These are phyloP conservation scores for Fusarium sp. DNA, from an alignment of 2,329 filamentous ascomycete species.

Conservation along the genomic window DNA sequence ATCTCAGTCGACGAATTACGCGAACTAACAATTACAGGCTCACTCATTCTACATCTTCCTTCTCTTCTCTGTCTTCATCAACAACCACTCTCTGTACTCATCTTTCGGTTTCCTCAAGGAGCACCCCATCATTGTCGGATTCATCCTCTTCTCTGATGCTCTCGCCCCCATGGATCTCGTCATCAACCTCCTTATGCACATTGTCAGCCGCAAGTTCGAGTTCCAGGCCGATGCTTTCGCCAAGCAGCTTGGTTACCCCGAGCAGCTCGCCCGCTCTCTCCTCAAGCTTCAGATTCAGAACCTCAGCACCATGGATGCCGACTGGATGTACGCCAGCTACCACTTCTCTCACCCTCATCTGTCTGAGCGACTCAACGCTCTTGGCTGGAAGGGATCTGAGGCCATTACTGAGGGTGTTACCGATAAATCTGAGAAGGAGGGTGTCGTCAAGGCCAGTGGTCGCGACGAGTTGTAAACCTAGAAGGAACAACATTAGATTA, in stretches of 20 bases:
- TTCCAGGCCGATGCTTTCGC: conserved; percentile 97
- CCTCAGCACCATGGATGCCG: conserved; percentile 97
- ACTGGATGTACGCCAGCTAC: conserved; percentile 98
- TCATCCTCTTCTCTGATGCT: conserved; percentile 97
- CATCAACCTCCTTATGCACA: conserved; percentile 95
- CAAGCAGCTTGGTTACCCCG: conserved; percentile 81
- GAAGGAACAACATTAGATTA: conserved; percentile 9
- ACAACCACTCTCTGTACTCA: conserved; percentile 90
- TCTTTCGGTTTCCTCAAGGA: conserved; percentile 89
- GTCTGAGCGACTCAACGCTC: conserved; percentile 88
- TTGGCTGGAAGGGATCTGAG: conserved; percentile 81
- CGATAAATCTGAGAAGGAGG: conserved; percentile 54
- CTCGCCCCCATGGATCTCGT: conserved; percentile 93
- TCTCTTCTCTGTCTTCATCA: conserved; percentile 96
- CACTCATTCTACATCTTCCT: conserved; percentile 98
- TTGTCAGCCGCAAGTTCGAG: conserved; percentile 93
- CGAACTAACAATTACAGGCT: conserved; percentile 62
- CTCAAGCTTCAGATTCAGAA: conserved; percentile 99
- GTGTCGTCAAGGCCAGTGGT: conserved; percentile 75
- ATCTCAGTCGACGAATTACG: no score
- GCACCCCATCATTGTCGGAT: conserved; percentile 94
- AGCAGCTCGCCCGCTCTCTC: conserved; percentile 84
- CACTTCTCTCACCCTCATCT: conserved; percentile 98
- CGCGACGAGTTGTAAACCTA: conserved; percentile 73
- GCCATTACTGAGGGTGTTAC: conserved; percentile 55